Evolutionary conservation across 176 grass and related monocot species (phyloP), one percentile per base, ranked within the genome.

Genomic region (Leersia perrieri): DNA sequence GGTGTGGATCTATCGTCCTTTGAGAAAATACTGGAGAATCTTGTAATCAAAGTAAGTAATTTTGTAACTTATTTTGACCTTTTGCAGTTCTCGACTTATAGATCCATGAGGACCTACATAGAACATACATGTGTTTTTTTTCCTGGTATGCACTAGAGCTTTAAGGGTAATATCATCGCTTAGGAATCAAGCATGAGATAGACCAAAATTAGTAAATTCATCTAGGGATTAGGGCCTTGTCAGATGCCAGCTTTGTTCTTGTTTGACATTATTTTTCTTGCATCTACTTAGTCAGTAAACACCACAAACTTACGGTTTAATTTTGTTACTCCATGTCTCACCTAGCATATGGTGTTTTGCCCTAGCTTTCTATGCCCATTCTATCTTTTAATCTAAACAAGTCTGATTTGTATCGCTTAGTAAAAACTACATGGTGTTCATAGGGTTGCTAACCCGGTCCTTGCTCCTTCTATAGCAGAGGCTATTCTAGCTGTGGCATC

Each of bases 41-140:
- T 98, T 85, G 85, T 98, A 13, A 95, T 98, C 75, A 98, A 98
- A 84, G 96, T 98, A 53, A 45, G 75, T 33, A 13, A 27, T 33
- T 63, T 72, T 42, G 55, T 41, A 87, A 73, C 66, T 65, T 78
- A 25, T 44, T 70, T 33, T 42, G 5, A 34, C 28, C 14, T 70
- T 68, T 78, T 40, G n/a, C 49, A 26, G 34, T 9, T 27, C 23
- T 15, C 74, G 23, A 22, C 3, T 49, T 22, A 22, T 16, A 25
- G 5, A 53, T 15, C 31, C 74, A 18, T 32, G 18, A 62, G 26
- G 20, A 68, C 30, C 51, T 74, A 16, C 14, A 47, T 36, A 10
- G 40, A 63, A 77, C 49, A 28, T 62, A 44, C 27, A 29, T 9
- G 1, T 67, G 11, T 11, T 13, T 0, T 3, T 44, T 74, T 74